Base-by-base conservation (phyloP, 129 eudicot genomes). In the Silybum marianum region DNA sequence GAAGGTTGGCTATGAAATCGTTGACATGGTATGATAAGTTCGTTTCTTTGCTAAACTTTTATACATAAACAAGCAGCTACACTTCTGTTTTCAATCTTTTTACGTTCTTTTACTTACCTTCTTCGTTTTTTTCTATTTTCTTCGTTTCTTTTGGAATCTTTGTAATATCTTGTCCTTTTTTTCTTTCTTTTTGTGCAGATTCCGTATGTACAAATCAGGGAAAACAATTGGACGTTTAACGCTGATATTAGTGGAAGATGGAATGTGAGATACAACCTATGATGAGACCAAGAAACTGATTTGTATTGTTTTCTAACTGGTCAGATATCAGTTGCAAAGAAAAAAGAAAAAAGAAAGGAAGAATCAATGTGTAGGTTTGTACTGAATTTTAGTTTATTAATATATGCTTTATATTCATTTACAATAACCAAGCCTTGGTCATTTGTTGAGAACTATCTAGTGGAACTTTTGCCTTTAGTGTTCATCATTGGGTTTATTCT, bases 171-270 rank as follows among this genome's bases (percentile, higher is more conserved):
- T 19, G 48, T 77, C 32, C 66, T 70, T 63, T 23, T 28, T 25
- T 36, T 24, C 4, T 40, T 16, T 0, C 63, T 78, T 28, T 58
- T 71, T 71, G 6, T 77, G 79, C 98, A 94, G 98, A 78, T 92
- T 73, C 91, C 96, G 0, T 94, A 94, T 74, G 75, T 92, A 76
- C 99, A 95, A 85, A 51, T 92, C 78, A 89, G 93, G 71, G 99
- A 95, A 85, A 95, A 95, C 74, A 95, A 95, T 83, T 95, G 99
- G 99, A 89, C 97, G 3, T 75, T 95, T 54, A 95, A 92, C 40
- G 89, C 90, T 72, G 95, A 95, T 74, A 71, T 75, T 6, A 88
- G 85, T 36, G 91, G 97, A 72, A 90, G 80, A 86, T 95, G 99
- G 99, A 88, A 92, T 70, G 87, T 95, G 75, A 91, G 97, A 88